Base-by-base conservation (phyloP, 352 stramenopile species). In the Phytophthora niederhauseri region DNA sequence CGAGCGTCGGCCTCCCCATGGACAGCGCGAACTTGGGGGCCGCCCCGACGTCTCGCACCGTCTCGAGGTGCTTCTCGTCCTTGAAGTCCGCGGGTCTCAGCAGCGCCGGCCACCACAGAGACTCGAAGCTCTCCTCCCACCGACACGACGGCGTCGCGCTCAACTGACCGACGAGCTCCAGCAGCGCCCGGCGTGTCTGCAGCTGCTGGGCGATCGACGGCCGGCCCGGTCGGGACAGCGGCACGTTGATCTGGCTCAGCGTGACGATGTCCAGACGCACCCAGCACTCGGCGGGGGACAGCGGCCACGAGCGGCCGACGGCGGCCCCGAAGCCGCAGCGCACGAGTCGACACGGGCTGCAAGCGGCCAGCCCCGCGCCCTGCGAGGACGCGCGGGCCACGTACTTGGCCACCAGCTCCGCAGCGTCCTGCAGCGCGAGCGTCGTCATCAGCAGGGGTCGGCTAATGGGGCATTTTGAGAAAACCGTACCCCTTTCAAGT, bases 371-470 rank as follows among this genome's bases (percentile, higher is more conserved):
- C 7, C 61, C 19, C 2, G 12, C 48, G 24, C 6, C 17, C 14
- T 63, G 31, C 50, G 19, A 24, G 9, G 51, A 43, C 19, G 62
- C 61, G 7, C 19, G 11, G 31, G 63, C 41, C 43, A 8, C 31
- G 56, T 75, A 75, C 63, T 65, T 68, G 52, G 45, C 34, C 68
- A 75, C 57, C 36, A 75, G 57, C 30, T 41, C 57, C 50, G 50
- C 26, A 12, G 56, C 62, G 8, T 62, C 36, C 52, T 61, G 36
- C 46, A 73, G 46, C 12, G 50, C 41, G 2, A 71, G 45, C 54
- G 63, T 20, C 46, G 28, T 55, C 41, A 56, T 63, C 9, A 26
- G 24, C 26, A 28, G 28, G 6, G 28, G 28, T 31, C 28, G 28
- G 28, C 28, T 31, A 31, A 31, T 31, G 28, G 28, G 28, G 28